Evolutionary conservation across 2,329 filamentous ascomycete genomes (phyloP).

Genomic region (Cadophora sp.): DNA sequence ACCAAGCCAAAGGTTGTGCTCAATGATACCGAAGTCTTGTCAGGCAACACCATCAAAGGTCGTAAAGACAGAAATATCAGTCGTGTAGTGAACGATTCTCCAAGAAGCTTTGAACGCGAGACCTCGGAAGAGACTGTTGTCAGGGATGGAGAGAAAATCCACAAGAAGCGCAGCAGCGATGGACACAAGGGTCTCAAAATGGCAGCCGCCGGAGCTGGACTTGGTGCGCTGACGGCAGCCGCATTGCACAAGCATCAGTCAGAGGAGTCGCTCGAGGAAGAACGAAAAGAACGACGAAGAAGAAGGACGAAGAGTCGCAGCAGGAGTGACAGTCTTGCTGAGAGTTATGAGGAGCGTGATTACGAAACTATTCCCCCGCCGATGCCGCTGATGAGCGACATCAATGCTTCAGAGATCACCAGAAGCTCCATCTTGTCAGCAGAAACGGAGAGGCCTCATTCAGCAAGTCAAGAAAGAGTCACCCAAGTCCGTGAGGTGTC

Average conservation of each 20-base stretch:
- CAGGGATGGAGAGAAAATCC: conserved; percentile 56
- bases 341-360: conserved; percentile 58
- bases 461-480: conserved; percentile 63
- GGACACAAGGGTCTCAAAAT: conserved; percentile 38
- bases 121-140: conserved; percentile 54
- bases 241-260: conserved; percentile 70
- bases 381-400: conserved; percentile 87
- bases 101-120: conserved; percentile 47
- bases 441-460: conserved; percentile 75
- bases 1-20: conserved; percentile 66
- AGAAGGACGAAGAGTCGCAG: conserved; percentile 53
- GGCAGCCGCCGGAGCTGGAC: conserved; percentile 47
- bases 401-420: conserved; percentile 86
- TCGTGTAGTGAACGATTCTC: conserved; percentile 37
- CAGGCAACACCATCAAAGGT: conserved; percentile 58
- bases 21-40: conserved; percentile 62
- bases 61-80: conserved; percentile 59
- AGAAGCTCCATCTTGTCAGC: conserved; percentile 86
- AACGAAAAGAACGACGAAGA: conserved; percentile 49
- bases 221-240: conserved; percentile 64
- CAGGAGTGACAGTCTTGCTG: conserved; percentile 51
- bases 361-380: conserved; percentile 73
- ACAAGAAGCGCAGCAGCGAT: conserved; percentile 40
- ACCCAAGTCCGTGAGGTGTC: conserved; percentile 69
- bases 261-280: conserved; percentile 60